phyloP scores from a whole-genome alignment of 495 filamentous ascomycete genomes.

The Sporormia fimetaria region DNA sequence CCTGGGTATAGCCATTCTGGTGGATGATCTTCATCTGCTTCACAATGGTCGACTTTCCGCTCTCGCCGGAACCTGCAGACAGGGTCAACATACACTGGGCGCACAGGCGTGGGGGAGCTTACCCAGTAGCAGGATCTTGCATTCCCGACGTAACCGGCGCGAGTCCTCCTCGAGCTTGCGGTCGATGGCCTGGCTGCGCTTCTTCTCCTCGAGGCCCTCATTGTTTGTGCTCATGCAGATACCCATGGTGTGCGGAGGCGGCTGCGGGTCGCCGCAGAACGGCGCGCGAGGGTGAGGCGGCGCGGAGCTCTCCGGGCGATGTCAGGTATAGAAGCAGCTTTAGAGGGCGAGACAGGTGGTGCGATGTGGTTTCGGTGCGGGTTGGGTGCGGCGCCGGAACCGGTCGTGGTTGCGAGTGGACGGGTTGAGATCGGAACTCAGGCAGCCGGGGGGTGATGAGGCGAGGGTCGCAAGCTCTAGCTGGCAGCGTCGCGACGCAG shows the following conservation, averaged over 20 bases:
- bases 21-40: slow-evolving; percentile 99
- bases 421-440: not conserved
- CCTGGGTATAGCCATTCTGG: slow-evolving; percentile 85
- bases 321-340: too few relatives aligned
- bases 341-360: too few relatives aligned
- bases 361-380: not conserved
- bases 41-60: slow-evolving; percentile 96
- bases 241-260: slow-evolving; percentile 57
- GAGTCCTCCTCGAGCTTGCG: slow-evolving; percentile 86
- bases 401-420: not conserved
- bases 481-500: slow-evolving; percentile 1
- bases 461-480: not conserved
- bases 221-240: slow-evolving; percentile 71
- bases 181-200: slow-evolving; percentile 88
- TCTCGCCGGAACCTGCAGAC: slow-evolving; percentile 83
- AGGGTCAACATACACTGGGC: not conserved
- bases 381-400: not conserved
- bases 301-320: slow-evolving; percentile 19
- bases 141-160: slow-evolving; percentile 80
- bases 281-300: slow-evolving; percentile 13
- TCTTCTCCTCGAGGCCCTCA: slow-evolving; percentile 79
- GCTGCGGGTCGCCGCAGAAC: slow-evolving; percentile 21
- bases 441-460: not conserved
- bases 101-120: slow-evolving; percentile 28
- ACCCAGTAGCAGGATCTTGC: slow-evolving; percentile 96